Evolutionary conservation across 1,284 basidiomycete species (phyloP).

Genomic region (Papiliotrema flavescens): DNA sequence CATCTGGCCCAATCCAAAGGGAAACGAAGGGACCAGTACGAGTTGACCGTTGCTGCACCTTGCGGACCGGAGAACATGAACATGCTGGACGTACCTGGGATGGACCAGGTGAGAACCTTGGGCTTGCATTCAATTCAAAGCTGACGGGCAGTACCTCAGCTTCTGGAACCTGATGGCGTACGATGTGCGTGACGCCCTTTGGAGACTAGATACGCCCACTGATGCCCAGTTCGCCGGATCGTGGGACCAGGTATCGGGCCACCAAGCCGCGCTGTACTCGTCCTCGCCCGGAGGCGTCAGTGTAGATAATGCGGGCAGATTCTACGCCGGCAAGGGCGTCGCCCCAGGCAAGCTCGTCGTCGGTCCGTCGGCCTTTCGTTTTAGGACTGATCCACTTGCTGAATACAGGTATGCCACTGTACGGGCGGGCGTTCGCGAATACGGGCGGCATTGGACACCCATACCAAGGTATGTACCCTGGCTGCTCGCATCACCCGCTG

Average conservation of each 20-base stretch:
- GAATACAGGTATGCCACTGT: constrained; percentile 68
- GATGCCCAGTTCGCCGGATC: constrained; percentile 43
- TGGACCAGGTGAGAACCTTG: constrained; percentile 55
- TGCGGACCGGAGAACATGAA: constrained; percentile 68
- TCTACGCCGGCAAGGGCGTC: constrained; percentile 66
- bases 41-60: constrained; percentile 69
- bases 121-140: too few species aligned
- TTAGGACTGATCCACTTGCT: too few species aligned
- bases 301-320: constrained; percentile 67
- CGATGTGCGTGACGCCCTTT: constrained; percentile 48
- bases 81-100: constrained; percentile 63
- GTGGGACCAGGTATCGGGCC: constrained; percentile 57
- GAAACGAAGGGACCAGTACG: constrained; percentile 43
- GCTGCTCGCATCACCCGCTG: neutral
- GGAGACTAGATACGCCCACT: neutral
- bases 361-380: constrained; percentile 55
- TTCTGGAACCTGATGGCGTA: constrained; percentile 96
- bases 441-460: constrained; percentile 70
- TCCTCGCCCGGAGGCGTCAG: constrained; percentile 52
- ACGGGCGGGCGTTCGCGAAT: constrained; percentile 77
- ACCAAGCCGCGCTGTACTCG: constrained; percentile 75
- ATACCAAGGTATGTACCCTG: constrained; percentile 57
- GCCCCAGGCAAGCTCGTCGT: constrained; percentile 69
- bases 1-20: constrained; percentile 41
- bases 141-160: constrained; percentile 51